A percentile compares a stretch with the other conserved stretches of the same genome.
phyloP scores from a whole-genome alignment of 2,329 filamentous ascomycete species.

The Drechslerella dactyloides region DNA sequence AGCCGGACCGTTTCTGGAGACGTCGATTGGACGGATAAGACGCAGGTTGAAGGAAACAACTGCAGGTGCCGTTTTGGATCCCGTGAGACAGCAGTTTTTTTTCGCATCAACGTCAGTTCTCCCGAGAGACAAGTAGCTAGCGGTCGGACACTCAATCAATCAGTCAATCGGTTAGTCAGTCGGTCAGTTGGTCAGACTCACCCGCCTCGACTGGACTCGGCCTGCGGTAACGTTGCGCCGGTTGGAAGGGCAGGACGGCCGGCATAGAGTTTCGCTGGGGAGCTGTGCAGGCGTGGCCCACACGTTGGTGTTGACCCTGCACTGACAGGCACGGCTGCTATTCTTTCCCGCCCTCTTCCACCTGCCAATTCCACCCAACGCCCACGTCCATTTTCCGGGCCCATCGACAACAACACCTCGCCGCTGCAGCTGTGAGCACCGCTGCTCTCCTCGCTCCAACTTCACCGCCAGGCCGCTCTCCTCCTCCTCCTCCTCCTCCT shows the following conservation, averaged over 20 bases:
- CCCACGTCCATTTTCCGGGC: constrained; percentile 4
- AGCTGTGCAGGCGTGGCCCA: constrained; percentile 19
- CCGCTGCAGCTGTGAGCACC: not conserved
- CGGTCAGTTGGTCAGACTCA: not conserved
- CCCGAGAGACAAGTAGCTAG: constrained; percentile 12
- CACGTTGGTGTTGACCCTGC: constrained; percentile 36
- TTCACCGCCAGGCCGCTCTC: constrained; percentile 6
- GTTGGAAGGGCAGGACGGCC: constrained; percentile 2
- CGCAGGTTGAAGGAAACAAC: constrained; percentile 21
- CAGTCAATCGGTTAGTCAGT: not conserved
- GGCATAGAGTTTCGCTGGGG: not conserved
- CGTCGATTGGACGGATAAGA: constrained; percentile 49
- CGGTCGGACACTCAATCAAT: too few relatives aligned
- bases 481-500: constrained; percentile 2
- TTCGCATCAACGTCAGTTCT: constrained; percentile 20
- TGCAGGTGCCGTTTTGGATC: constrained; percentile 51
- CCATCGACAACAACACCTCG: constrained; percentile 34
- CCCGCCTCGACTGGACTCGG: not conserved
- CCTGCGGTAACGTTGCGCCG: constrained; percentile 22
- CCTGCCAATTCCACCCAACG: constrained; percentile 29
- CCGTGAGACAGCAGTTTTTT: constrained; percentile 31
- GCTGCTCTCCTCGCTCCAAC: not conserved
- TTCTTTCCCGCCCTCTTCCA: constrained; percentile 49
- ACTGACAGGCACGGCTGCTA: constrained; percentile 40
- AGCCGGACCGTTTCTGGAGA: constrained; percentile 41